These are phyloP conservation scores for Hypoxylon sp. DNA, from an alignment of 2,329 filamentous ascomycete species.

Conservation along the genomic window DNA sequence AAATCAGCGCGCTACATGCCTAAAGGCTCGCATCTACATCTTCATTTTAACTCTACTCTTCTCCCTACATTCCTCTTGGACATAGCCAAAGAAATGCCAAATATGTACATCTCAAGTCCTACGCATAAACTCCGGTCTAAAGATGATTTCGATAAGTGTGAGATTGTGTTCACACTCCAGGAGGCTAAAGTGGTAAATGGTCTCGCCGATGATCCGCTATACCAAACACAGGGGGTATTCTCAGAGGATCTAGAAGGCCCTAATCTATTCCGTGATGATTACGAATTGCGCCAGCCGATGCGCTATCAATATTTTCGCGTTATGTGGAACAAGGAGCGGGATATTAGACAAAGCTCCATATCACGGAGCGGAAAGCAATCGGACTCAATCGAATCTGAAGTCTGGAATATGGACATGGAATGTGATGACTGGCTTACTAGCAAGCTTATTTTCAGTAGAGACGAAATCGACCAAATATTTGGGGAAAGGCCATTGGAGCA, in stretches of 20 bases:
- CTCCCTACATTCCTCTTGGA: slow-evolving; percentile 71
- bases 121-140: slow-evolving; percentile 57
- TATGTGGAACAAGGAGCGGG: slow-evolving; percentile 45
- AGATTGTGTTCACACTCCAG: slow-evolving; percentile 60
- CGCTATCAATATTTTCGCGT: slow-evolving; percentile 51
- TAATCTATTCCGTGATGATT: slow-evolving; percentile 46
- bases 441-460: slow-evolving; percentile 74
- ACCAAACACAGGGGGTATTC: slow-evolving; percentile 51
- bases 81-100: slow-evolving; percentile 68
- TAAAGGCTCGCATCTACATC: slow-evolving; percentile 80
- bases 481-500: slow-evolving; percentile 16
- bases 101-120: slow-evolving; percentile 79
- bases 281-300: slow-evolving; percentile 48
- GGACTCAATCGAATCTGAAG: slow-evolving; percentile 28
- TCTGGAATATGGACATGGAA: slow-evolving; percentile 53
- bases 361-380: slow-evolving; percentile 2
- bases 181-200: slow-evolving; percentile 3
- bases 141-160: slow-evolving; percentile 67
- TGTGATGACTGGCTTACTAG: slow-evolving; percentile 68
- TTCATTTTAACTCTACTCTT: slow-evolving; percentile 84
- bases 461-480: slow-evolving; percentile 65
- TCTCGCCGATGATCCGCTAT: slow-evolving; percentile 66
- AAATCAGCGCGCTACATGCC: slow-evolving; percentile 72
- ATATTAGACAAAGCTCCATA: slow-evolving; percentile 11
- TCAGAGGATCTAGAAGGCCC: slow-evolving; percentile 43